Conservation (phyloP, 2,329 filamentous ascomycete genomes). For the Macrophomina tecta region DNA sequence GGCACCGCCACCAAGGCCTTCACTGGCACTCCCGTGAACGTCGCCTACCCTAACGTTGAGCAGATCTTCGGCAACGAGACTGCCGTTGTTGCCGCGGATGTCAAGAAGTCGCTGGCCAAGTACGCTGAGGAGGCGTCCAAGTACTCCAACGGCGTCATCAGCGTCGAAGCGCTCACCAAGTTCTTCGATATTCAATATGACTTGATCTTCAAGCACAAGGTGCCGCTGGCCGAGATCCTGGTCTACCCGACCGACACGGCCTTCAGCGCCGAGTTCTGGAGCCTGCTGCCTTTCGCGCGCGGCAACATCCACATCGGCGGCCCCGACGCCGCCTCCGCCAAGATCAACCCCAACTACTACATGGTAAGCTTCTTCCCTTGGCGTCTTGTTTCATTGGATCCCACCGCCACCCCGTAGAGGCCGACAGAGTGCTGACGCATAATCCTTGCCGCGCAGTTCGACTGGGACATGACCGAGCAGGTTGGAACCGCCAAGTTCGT, state of each 20-base stretch:
- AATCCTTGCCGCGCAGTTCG: slow-evolving; percentile 36
- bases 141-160: slow-evolving; percentile 15
- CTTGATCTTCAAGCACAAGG: slow-evolving; percentile 37
- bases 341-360: slow-evolving; percentile 52
- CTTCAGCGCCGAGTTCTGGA: slow-evolving; percentile 48
- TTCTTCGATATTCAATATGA: slow-evolving; percentile 30
- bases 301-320: slow-evolving; percentile 41
- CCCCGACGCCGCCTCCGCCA: slow-evolving; percentile 36
- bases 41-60: slow-evolving; percentile 42
- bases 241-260: slow-evolving; percentile 42
- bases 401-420: slow-evolving; percentile 32
- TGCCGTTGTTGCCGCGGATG: slow-evolving; percentile 32
- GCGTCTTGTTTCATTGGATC: slow-evolving; percentile 34
- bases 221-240: slow-evolving; percentile 55
- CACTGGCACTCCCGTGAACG: slow-evolving; percentile 47
- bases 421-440: slow-evolving; percentile 41
- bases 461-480: slow-evolving; percentile 47
- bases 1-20: slow-evolving; percentile 41
- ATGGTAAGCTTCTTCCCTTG: slow-evolving; percentile 29
- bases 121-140: slow-evolving; percentile 9
- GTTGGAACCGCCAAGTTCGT: slow-evolving; percentile 41
- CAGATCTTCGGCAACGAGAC: slow-evolving; percentile 44
- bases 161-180: slow-evolving; percentile 28
- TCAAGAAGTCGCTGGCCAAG: slow-evolving; percentile 21
- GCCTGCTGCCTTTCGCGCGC: slow-evolving; percentile 44